These are phyloP conservation scores for Lolium rigidum DNA, from an alignment of 176 grass and related monocot genomes.

Conservation along the genomic window DNA sequence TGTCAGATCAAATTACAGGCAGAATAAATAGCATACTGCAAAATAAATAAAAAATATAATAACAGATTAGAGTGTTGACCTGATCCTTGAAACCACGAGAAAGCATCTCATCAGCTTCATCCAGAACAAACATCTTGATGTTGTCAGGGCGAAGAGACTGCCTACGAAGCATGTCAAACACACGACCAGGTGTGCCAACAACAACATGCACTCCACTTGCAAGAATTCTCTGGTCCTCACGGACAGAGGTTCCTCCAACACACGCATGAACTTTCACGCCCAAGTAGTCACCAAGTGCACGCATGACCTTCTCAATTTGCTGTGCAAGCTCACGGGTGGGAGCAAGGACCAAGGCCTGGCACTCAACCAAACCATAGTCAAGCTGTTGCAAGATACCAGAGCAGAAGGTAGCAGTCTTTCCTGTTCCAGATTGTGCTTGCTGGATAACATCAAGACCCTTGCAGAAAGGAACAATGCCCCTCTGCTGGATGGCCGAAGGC, in stretches of 20 bases:
- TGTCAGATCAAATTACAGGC: neutral
- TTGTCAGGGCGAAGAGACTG: constrained; percentile 86
- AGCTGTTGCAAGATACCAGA: constrained; percentile 93
- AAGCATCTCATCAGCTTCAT: constrained; percentile 99
- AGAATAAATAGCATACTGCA: neutral
- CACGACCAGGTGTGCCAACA: constrained; percentile 89
- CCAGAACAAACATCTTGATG: constrained; percentile 94
- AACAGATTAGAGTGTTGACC: constrained; percentile 42
- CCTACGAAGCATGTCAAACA: constrained; percentile 83
- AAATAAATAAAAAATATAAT: neutral
- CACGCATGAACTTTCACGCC: constrained; percentile 94
- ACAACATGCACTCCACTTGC: constrained; percentile 85
- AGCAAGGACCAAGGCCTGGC: constrained; percentile 90
- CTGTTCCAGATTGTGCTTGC: constrained; percentile 92
- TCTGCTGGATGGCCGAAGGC: constrained; percentile 92
- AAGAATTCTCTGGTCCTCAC: constrained; percentile 91
- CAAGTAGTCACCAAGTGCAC: constrained; percentile 87
- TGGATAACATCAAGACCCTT: constrained; percentile 97
- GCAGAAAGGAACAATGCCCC: constrained; percentile 92
- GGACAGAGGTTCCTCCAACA: constrained; percentile 88
- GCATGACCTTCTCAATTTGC: constrained; percentile 97
- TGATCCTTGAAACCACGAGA: constrained; percentile 98
- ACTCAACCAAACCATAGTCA: constrained; percentile 84
- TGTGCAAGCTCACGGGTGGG: constrained; percentile 94
- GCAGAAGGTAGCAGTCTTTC: constrained; percentile 97